Conservation (phyloP, 495 filamentous ascomycete genomes). For the Chlorociboria aeruginascens region DNA sequence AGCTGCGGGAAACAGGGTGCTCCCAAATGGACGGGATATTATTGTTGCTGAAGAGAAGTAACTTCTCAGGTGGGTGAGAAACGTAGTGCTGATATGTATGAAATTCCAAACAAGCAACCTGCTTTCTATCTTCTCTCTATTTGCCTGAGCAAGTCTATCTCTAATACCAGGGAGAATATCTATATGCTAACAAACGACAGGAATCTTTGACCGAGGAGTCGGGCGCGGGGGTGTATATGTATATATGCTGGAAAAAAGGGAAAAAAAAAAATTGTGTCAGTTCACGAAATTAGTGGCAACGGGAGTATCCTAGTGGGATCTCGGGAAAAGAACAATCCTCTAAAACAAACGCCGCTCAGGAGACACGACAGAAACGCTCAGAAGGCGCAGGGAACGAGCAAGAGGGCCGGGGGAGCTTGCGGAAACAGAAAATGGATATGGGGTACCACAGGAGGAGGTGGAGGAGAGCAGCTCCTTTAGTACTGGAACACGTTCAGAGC, state of each 20-base stretch:
- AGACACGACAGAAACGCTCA: not conserved
- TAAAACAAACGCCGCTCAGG: conserved; percentile 1
- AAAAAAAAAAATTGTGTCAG: not conserved
- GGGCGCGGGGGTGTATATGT: not conserved
- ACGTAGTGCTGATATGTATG: not conserved
- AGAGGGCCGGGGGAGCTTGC: not conserved
- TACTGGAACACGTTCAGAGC: not conserved
- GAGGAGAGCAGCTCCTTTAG: not conserved
- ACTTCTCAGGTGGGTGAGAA: not conserved
- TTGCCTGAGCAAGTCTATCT: not conserved
- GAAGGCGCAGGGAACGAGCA: not conserved
- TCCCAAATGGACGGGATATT: not conserved
- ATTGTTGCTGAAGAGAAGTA: not conserved
- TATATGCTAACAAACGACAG: not conserved
- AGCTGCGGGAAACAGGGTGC: not conserved
- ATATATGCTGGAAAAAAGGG: not conserved
- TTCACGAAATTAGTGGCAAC: not conserved
- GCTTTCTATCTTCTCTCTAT: not conserved
- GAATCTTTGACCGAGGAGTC: not conserved
- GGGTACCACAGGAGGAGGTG: not conserved
- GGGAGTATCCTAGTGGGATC: not conserved
- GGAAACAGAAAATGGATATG: not conserved
- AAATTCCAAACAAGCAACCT: not conserved
- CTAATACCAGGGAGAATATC: not conserved
- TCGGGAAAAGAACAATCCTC: not conserved